These are phyloP conservation scores for Fusarium compactum DNA, from an alignment of 2,329 filamentous ascomycete genomes.

Conservation along the genomic window DNA sequence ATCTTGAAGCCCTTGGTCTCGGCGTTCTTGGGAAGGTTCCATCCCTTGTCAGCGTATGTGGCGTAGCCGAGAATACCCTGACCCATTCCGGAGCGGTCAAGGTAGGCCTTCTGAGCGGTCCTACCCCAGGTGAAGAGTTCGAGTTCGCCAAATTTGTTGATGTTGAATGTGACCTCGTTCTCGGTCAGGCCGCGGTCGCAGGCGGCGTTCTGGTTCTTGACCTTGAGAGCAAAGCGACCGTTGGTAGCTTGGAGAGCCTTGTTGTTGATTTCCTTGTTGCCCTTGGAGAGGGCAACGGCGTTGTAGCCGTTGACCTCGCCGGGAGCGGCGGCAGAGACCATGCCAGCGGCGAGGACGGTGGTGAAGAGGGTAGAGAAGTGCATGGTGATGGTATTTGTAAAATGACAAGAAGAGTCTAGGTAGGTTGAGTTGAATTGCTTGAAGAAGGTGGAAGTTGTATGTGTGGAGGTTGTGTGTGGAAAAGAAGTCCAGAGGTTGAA, in stretches of 20 bases:
- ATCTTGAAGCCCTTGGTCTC: conserved; percentile 63
- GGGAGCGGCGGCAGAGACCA: conserved; percentile 40
- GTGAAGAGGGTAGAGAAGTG: conserved; percentile 45
- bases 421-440: background rate
- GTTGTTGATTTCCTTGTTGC: conserved; percentile 60
- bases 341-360: conserved; percentile 44
- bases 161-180: conserved; percentile 61
- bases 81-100: conserved; percentile 70
- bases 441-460: background rate
- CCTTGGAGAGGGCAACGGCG: conserved; percentile 63
- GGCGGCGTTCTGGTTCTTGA: conserved; percentile 59
- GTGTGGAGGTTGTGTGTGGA: background rate
- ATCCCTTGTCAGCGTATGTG: conserved; percentile 52
- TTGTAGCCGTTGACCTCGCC: conserved; percentile 56
- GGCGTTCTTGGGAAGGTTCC: conserved; percentile 51
- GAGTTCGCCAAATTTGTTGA: conserved; percentile 57
- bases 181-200: conserved; percentile 55
- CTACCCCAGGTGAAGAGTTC: conserved; percentile 57
- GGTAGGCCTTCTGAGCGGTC: conserved; percentile 60
- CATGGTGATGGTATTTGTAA: conserved; percentile 38
- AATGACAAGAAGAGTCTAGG: background rate
- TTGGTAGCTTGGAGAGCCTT: conserved; percentile 58
- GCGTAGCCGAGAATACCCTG: conserved; percentile 66
- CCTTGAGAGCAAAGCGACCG: conserved; percentile 58
- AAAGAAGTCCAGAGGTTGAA: background rate